Conservation (phyloP, 1,139 yeast genomes). For the Suhomyces terraborum region DNA sequence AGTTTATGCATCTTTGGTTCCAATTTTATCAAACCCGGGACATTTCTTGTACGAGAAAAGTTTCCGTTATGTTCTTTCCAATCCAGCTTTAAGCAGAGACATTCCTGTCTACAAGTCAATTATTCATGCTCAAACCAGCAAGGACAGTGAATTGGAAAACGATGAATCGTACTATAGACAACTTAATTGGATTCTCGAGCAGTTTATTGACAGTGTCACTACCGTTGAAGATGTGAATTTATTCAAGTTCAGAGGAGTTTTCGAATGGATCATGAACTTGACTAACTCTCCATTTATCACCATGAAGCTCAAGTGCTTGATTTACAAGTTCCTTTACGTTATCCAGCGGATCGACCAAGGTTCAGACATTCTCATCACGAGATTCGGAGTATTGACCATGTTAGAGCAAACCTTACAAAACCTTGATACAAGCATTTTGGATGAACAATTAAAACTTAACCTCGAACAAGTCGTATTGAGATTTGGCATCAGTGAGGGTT, state of each 20-base stretch:
- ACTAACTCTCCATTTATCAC: constrained; percentile 51
- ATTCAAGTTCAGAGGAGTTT: constrained; percentile 51
- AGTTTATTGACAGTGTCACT: constrained; percentile 48
- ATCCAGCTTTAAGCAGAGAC: constrained; percentile 59
- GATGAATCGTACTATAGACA: constrained; percentile 60
- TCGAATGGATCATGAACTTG: constrained; percentile 70
- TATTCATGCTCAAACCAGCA: constrained; percentile 31
- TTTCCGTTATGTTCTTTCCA: constrained; percentile 59
- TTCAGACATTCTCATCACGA: constrained; percentile 58
- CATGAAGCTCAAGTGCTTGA: constrained; percentile 38
- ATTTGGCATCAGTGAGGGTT: constrained; percentile 40
- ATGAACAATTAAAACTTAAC: constrained; percentile 42
- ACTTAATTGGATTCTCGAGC: constrained; percentile 64
- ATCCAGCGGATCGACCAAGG: constrained; percentile 63
- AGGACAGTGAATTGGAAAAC: constrained; percentile 37
- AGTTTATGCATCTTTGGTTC: constrained; percentile 52
- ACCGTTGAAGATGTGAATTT: constrained; percentile 53
- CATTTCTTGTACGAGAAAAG: constrained; percentile 71
- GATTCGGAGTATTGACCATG: constrained; percentile 58
- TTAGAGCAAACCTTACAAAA: constrained; percentile 43
- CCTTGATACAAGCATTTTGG: constrained; percentile 13
- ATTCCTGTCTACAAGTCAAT: constrained; percentile 65
- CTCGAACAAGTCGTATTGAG: constrained; percentile 50
- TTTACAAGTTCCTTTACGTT: constrained; percentile 47
- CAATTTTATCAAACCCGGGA: constrained; percentile 65